Conservation (phyloP, 2,329 filamentous ascomycete genomes). For the Epichloe baconii region DNA sequence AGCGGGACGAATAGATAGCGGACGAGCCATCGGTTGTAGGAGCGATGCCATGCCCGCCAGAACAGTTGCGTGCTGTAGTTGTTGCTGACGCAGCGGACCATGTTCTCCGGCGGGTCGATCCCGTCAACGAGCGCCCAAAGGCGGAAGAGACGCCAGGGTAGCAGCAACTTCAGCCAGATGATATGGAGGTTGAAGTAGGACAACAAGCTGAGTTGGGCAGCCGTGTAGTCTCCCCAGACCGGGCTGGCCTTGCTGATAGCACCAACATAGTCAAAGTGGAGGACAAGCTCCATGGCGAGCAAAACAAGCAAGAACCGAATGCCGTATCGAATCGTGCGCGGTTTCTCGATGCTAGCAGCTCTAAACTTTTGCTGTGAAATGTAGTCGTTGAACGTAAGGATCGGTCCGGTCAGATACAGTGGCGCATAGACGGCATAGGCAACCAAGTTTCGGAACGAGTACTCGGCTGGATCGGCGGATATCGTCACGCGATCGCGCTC, state of each 20-base stretch:
- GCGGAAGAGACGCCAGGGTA: conserved; percentile 97
- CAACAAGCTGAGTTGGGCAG: conserved; percentile 77
- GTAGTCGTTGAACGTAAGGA: conserved; percentile 97
- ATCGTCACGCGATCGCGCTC: conserved; percentile 76
- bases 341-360: conserved; percentile 53
- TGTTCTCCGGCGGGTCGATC: conserved; percentile 93
- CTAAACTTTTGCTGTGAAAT: conserved; percentile 71
- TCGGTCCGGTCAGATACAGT: conserved; percentile 83
- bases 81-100: conserved; percentile 91
- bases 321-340: conserved; percentile 67
- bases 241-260: conserved; percentile 77
- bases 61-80: conserved; percentile 87
- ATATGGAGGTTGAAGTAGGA: conserved; percentile 94
- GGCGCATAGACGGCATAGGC: conserved; percentile 87
- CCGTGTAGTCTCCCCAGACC: conserved; percentile 70
- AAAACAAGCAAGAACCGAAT: conserved; percentile 70
- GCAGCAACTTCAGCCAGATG: conserved; percentile 93
- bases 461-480: conserved; percentile 59
- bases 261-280: conserved; percentile 87
- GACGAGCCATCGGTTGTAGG: conserved; percentile 87
- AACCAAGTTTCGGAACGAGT: conserved; percentile 72
- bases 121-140: conserved; percentile 89
- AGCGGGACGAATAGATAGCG: conserved; percentile 90
- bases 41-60: conserved; percentile 94
- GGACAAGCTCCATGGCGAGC: conserved; percentile 77